phyloP scores from a whole-genome alignment of 2,329 filamentous ascomycete species.

The Colletotrichum gigasporum region DNA sequence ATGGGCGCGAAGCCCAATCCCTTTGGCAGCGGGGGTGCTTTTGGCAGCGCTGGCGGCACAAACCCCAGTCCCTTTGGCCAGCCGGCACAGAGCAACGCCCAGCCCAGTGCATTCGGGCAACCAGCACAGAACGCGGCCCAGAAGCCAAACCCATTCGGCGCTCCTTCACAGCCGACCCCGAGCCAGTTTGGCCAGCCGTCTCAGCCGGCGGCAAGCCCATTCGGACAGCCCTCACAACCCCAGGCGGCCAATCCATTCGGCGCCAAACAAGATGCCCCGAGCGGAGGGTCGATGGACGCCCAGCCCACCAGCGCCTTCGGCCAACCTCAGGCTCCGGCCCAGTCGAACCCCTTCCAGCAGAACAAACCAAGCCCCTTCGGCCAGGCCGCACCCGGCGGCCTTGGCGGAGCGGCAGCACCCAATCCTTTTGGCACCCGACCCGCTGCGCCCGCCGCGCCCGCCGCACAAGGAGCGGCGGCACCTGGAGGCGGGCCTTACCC shows the following conservation, averaged over 20 bases:
- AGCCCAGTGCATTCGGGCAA: conserved; percentile 24
- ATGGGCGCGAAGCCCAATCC: conserved; percentile 50
- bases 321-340: conserved; percentile 31
- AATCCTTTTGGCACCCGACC: conserved; percentile 38
- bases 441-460: conserved; percentile 29
- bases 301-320: conserved; percentile 42
- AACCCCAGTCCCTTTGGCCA: conserved; percentile 25
- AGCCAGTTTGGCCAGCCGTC: conserved; percentile 29
- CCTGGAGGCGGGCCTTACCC: conserved; percentile 50
- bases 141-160: conserved; percentile 33
- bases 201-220: conserved; percentile 32
- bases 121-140: conserved; percentile 9
- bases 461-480: conserved; percentile 25
- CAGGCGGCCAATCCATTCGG: conserved; percentile 41
- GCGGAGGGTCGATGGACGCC: neutral
- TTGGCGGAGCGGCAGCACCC: conserved; percentile 2
- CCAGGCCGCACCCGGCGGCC: conserved; percentile 31
- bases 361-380: conserved; percentile 41
- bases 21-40: conserved; percentile 41
- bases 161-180: conserved; percentile 6
- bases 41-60: conserved; percentile 16
- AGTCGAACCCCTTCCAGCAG: conserved; percentile 43
- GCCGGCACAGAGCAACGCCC: conserved; percentile 15
- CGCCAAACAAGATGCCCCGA: conserved; percentile 13
- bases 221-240: conserved; percentile 29